Conservation (phyloP, 1,139 yeast genomes). For the Fermentozyma sake region DNA sequence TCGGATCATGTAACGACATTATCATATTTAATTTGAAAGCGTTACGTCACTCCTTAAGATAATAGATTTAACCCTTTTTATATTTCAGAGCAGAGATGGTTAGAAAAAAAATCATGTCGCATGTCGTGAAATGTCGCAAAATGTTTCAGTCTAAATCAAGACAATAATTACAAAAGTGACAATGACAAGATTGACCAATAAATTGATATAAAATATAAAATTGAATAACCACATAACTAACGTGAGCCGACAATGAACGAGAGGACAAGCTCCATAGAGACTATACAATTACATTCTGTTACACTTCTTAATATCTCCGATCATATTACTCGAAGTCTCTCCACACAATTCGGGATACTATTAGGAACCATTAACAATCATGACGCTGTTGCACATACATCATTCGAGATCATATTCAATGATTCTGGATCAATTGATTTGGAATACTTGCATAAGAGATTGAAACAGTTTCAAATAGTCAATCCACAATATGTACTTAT, state of each 20-base stretch:
- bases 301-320: constrained; percentile 27
- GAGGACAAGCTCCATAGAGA: constrained; percentile 1
- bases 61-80: too few species aligned
- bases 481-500: constrained; percentile 23
- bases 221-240: too few species aligned
- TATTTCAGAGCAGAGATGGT: too few species aligned
- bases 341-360: constrained; percentile 22
- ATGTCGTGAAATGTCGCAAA: too few species aligned
- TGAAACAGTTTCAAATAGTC: constrained; percentile 24
- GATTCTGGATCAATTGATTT: constrained; percentile 14
- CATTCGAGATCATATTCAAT: constrained; percentile 20
- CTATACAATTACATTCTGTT: constrained; percentile 24
- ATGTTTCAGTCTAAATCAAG: too few species aligned
- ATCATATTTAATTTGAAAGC: too few species aligned
- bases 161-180: too few species aligned
- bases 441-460: constrained; percentile 21
- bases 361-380: constrained; percentile 18
- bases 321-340: constrained; percentile 14
- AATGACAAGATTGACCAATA: too few species aligned
- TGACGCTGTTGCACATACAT: constrained; percentile 9
- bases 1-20: constrained; percentile 15
- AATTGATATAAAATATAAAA: too few species aligned
- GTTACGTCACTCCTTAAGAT: too few species aligned
- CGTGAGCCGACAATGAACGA: neutral
- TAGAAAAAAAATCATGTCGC: too few species aligned